Base-by-base conservation (phyloP, 495 filamentous ascomycete genomes). In the Annulohypoxylon stygium region DNA sequence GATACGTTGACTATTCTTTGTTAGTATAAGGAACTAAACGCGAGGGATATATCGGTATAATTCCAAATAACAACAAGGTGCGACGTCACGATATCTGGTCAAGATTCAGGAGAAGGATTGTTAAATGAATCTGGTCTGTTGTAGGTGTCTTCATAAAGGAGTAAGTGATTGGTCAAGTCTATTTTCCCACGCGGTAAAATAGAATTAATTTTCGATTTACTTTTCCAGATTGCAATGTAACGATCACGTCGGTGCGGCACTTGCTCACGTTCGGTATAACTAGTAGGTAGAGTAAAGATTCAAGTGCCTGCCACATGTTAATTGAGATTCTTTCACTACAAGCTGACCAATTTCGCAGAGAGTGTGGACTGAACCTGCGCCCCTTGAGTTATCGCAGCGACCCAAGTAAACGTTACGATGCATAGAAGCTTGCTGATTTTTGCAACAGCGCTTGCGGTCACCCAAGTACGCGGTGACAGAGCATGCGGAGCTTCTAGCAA, bases 401-500 rank as follows among this genome's bases (percentile, higher is more conserved):
- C 7, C 8, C 14, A 2, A 41, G 25, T 20, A 41, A 59, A 36
- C 36, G 3, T 61, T 61, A 75, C 39, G 62, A 71, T 75, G 73
- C 43, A 61, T 53, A 68, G 20, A 45, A 23, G 51, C 36, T n/a
- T 66, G 7, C 16, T 70, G 14, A 20, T 66, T 10, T 33, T 78
- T 41, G 26, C 65, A 5, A 36, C 74, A 16, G 71, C 67, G 47
- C 57, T 74, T 6, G 61, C 47, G 26, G 65, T 79, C 53, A 43
- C 69, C 6, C 59, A 25, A 11, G 69, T 53, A 7, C 45, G 26
- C n/a, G 80, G 70, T 23, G 74, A 71, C 10, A 70, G 80, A 62
- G 76, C 51, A 54, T 82, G 80, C 61, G 74, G 76, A 18, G 69
- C 55, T 47, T 37, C 26, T 41, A 10, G 61, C 33, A 61, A 53